Base-by-base conservation (phyloP, 352 stramenopile genomes). In the Blastocystis sp. region DNA sequence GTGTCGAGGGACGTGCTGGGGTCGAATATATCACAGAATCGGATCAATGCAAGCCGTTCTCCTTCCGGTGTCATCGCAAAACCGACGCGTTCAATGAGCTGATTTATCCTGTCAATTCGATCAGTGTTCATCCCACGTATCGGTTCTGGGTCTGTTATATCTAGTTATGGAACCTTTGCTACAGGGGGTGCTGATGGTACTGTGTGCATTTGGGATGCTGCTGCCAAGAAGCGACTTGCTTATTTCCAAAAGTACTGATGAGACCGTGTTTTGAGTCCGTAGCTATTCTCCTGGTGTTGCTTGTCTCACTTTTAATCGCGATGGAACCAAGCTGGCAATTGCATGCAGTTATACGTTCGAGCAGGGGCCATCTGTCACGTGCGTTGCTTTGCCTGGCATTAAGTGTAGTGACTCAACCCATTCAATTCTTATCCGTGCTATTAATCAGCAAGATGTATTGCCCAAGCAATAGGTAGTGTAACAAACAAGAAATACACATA, bases 261-360 rank as follows among this genome's bases (percentile, higher is more conserved):
- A 9, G 34, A n/a, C 20, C 18, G 20, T 13, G 20, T 7, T 4
- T 13, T 9, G 39, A 6, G 65, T 41, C 9, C 24, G 73, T 85
- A 85, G 73, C 53, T 85, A 85, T 90, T 91, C 92, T 0, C 95
- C 93, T 1, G 93, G 94, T 79, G 95, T 99, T 75, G 93, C 95
- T 0, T 92, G 94, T 37, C 92, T 99, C 78, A 94, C 96, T 56
- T 99, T 98, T 91, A 97, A 96, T 90, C 91, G 93, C 76, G 95
- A 98, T 91, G 96, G 96, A 79, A 95, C 93, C 0, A 91, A 97
- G 82, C 92, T 99, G 41, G 96, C 96, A 18, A 94, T 99, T 76
- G 96, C 96, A 0, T 93, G 94, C 70, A 98, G 94, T 43, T 98
- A 99, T 92, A 98, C 96, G 3, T 98, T 98, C 92, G 96, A 99